Evolutionary conservation across 768 basidiomycete genomes (phyloP), one percentile per base, ranked within the genome.

Genomic region (Lactarius vividus): DNA sequence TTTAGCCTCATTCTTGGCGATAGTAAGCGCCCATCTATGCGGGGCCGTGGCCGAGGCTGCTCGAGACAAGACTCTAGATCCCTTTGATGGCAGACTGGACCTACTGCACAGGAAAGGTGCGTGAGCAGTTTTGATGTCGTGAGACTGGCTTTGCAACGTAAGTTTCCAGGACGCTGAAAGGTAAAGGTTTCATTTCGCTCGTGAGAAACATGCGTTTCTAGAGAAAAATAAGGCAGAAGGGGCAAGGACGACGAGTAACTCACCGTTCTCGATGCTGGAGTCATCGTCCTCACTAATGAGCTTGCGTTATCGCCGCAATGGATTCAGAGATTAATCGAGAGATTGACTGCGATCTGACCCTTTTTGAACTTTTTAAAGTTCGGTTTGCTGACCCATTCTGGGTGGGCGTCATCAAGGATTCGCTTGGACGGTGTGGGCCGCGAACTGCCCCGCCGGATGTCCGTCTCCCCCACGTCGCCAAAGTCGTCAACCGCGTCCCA

Each of bases 401-500:
- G 68, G 11, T 54, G 33, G 33, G 9, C 4, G 4, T 33, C 33
- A 9, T 33, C 33, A 4, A 55, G 18, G n/a, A 18, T 16, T 28
- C 35, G 53, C 6, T 33, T 1, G 16, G 31, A 37, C 3, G 3
- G 20, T 4, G 54, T 46, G 44, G n/a, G 59, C 35, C 57, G 69
- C 71, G 49, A 59, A 60, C 39, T 33, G 71, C 26, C 40, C 64
- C 64, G 40, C 68, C 66, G 61, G 13, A 87, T 77, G 39, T 85
- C 84, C 78, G 88, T 75, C 58, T 88, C 86, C 31, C 88, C 75
- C 37, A 90, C 80, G 59, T 87, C 83, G 28, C 83, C 86, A 73
- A 89, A 88, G 61, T 85, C 85, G 31, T 82, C 86, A 28, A 89
- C 71, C n/a, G 84, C 72, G 1, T 78, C 80, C 86, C 85, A 87